phyloP scores from a whole-genome alignment of 208 protist genomes.

The Leishmania tarentolae region DNA sequence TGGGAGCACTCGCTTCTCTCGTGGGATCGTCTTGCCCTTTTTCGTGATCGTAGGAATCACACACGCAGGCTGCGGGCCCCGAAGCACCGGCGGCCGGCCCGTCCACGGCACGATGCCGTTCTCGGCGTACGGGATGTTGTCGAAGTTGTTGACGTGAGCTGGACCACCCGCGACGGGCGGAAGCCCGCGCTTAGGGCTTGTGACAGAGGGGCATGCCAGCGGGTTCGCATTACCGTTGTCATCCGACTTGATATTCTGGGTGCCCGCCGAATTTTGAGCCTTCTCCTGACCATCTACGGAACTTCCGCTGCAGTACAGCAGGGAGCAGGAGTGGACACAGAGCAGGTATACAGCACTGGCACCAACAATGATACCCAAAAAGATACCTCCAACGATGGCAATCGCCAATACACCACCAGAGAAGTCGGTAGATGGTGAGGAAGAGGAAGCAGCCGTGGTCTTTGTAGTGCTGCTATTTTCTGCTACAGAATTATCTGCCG shows the following conservation, averaged over 20 bases:
- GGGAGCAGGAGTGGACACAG: neutral
- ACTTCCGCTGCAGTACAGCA: neutral
- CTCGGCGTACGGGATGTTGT: slow-evolving; percentile 17
- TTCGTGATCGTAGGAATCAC: slow-evolving; percentile 22
- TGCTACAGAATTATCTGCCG: neutral
- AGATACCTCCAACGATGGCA: neutral
- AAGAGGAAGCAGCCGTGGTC: neutral
- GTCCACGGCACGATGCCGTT: slow-evolving; percentile 37
- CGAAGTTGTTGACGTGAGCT: slow-evolving; percentile 10
- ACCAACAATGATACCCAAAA: neutral
- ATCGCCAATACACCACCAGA: neutral
- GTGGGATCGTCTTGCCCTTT: slow-evolving; percentile 24
- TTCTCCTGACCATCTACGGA: too few relatives aligned
- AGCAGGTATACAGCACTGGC: neutral
- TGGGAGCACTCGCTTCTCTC: slow-evolving; percentile 23
- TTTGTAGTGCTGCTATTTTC: neutral
- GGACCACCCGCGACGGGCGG: slow-evolving; percentile 12
- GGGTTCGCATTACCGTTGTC: slow-evolving; percentile 5
- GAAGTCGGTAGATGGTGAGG: neutral
- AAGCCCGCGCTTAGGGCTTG: neutral
- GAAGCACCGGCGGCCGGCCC: slow-evolving; percentile 27
- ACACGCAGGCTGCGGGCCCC: slow-evolving; percentile 29
- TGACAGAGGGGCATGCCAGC: neutral
- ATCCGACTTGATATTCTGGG: neutral
- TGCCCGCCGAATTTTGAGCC: neutral